Conservation (phyloP, 179 eudicot genomes). For the Monotropa hypopitys region DNA sequence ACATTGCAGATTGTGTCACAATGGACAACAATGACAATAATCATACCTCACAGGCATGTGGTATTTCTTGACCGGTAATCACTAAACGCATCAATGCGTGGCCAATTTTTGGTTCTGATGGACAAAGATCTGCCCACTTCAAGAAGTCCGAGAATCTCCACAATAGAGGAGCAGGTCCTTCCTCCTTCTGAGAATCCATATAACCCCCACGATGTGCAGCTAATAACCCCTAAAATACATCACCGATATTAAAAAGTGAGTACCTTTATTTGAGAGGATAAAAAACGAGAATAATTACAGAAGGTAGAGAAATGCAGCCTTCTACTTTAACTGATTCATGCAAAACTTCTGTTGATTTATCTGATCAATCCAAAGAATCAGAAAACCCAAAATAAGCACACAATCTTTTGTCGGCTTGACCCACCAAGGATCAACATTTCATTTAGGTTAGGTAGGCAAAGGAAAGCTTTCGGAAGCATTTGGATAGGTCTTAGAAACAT, state of each 20-base stretch:
- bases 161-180: conserved; percentile 95
- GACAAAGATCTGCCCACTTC: conserved; percentile 96
- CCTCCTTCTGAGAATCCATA: conserved; percentile 94
- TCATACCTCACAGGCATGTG: conserved; percentile 94
- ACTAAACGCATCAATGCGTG: conserved; percentile 96
- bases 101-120: conserved; percentile 93
- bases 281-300: background rate
- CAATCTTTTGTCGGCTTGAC: background rate
- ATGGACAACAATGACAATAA: background rate
- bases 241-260: background rate
- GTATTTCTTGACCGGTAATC: conserved; percentile 95
- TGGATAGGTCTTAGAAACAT: background rate
- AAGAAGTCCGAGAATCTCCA: conserved; percentile 96
- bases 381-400: background rate
- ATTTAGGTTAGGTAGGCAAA: background rate
- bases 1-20: background rate
- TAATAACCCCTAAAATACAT: conserved; percentile 59
- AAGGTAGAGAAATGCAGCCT: conserved; percentile 2
- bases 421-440: background rate
- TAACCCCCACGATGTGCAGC: conserved; percentile 99
- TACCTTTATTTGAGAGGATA: background rate
- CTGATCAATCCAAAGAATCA: background rate
- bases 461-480: background rate
- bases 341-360: background rate
- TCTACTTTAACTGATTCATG: background rate